phyloP scores from a whole-genome alignment of 2,329 filamentous ascomycete genomes.

The Penicillium sp. region DNA sequence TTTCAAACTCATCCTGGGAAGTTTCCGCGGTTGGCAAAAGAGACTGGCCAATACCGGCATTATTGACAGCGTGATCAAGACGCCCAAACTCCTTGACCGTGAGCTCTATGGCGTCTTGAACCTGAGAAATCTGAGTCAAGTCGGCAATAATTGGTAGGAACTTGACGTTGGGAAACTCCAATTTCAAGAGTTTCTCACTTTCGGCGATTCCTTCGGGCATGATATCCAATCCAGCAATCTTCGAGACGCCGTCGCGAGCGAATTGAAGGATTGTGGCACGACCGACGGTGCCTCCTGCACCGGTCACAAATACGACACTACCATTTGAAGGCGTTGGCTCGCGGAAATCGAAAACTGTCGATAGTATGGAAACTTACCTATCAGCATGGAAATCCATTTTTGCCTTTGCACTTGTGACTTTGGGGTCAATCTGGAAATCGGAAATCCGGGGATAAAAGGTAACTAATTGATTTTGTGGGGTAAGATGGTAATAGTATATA shows the following conservation, averaged over 20 bases:
- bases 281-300: neutral
- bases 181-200: neutral
- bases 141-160: neutral
- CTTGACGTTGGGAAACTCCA: neutral
- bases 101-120: neutral
- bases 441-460: neutral
- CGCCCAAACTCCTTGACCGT: neutral
- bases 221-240: neutral
- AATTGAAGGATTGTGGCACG: neutral
- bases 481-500: neutral
- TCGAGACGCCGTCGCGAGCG: neutral
- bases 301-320: neutral
- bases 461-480: neutral
- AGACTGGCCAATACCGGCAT: neutral
- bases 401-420: neutral
- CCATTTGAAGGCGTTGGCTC: neutral
- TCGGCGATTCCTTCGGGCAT: neutral
- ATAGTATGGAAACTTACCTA: neutral
- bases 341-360: neutral
- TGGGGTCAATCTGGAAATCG: neutral
- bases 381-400: neutral
- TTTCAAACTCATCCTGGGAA: neutral
- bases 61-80: neutral
- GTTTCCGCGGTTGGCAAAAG: neutral
- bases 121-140: neutral